phyloP scores from a whole-genome alignment of 768 basidiomycete genomes.

The Suillus placidus region DNA sequence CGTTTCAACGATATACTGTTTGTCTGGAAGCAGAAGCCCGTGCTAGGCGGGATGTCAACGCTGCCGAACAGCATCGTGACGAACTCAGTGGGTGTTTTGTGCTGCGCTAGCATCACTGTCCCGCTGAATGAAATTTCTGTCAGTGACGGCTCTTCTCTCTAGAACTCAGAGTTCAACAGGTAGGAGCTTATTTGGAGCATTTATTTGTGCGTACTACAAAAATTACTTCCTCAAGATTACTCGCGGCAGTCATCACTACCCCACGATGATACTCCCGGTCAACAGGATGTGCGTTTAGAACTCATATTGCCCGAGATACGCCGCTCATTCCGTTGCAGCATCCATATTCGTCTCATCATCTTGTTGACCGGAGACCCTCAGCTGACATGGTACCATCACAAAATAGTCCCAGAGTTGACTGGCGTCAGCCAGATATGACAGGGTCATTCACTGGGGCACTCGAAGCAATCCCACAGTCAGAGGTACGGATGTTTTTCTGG shows the following conservation, averaged over 20 bases:
- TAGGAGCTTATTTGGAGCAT: conserved; percentile 20
- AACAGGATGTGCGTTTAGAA: conserved; percentile 36
- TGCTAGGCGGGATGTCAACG: conserved; percentile 62
- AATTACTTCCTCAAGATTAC: conserved; percentile 31
- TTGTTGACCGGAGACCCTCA: conserved; percentile 35
- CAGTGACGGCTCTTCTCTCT: conserved; percentile 39
- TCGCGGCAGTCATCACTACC: conserved; percentile 34
- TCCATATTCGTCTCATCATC: conserved; percentile 37
- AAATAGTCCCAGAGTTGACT: conserved; percentile 37
- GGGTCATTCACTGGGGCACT: conserved; percentile 31
- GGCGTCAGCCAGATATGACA: conserved; percentile 37
- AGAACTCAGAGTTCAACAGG: conserved; percentile 38
- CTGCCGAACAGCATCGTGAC: conserved; percentile 72
- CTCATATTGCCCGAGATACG: conserved; percentile 17
- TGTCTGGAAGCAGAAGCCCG: conserved; percentile 70
- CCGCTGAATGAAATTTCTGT: conserved; percentile 16
- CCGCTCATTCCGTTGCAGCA: conserved; percentile 24
- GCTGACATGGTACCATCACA: conserved; percentile 35
- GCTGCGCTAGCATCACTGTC: conserved; percentile 18
- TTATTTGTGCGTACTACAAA: conserved; percentile 22
- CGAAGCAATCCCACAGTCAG: conserved; percentile 36
- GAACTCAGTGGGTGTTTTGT: conserved; percentile 45
- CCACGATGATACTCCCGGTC: conserved; percentile 33
- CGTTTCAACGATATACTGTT: conserved; percentile 68
- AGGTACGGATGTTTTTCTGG: conserved; percentile 27